Evolutionary conservation across 2,329 filamentous ascomycete genomes (phyloP), one percentile per base, ranked within the genome.

Genomic region (Nigrograna mackinnonii): DNA sequence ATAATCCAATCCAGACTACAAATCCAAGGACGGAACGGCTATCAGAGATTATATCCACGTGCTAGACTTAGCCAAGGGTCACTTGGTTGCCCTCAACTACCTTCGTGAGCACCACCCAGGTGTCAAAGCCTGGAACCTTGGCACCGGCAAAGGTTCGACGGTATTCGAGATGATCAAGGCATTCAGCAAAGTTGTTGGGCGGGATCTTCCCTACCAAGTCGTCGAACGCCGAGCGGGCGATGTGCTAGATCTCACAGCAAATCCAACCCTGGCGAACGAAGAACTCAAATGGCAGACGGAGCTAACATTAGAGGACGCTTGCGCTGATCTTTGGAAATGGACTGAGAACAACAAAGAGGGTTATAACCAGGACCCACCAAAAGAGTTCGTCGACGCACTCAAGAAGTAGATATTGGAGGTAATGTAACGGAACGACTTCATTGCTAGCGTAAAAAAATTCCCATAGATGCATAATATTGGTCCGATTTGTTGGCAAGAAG

Each of bases 11-110:
- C 4, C 53, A 95, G 91, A 99, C 77, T 99, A 99, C 76, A 67
- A 79, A 22, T 96, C 91, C 39, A 86, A 85, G 58, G 91, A 96
- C 68, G 91, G 91, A 52, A 96, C 91, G 39, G 89, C 90, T 50
- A 96, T 96, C 68, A 87, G 94, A 58, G 94, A 99, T 75, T 99
- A 99, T 79, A 96, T 99, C 71, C 91, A 96, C 77, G 89, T 96
- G 44, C 80, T 95, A 50, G 91, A 96, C 64, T 84, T 96, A 18
- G 89, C 91, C 34, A 82, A 82, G 50, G 91, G 91, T 48, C 91
- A 96, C 70, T 77, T 96, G 44, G 82, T 89, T 46, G 94, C 95
- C 17, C 85, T 99, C 57, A 91, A 94, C 75, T 89, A 95, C 75
- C 85, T 96, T 37, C 87, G 87, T 58, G 80, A 87, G 53, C 76